Evolutionary conservation across 257 asterid genomes (phyloP), one percentile per base, ranked within the genome.

Genomic region (Forsythia suspensa): DNA sequence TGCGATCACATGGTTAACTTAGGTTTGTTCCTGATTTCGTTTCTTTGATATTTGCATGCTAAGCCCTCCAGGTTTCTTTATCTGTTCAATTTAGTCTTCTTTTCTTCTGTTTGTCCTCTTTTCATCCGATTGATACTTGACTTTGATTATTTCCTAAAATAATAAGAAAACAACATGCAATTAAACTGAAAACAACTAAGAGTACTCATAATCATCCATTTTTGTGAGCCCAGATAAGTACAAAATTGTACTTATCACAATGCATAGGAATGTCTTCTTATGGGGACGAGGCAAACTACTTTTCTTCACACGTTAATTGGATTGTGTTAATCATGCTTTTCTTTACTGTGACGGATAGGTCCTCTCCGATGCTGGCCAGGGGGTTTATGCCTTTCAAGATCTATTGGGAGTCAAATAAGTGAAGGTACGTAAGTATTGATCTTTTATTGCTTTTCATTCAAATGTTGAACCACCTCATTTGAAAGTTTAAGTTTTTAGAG

Each of bases 361-460:
- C 97, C 95, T 73, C 92, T 92, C 24, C 92, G 97, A 29, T 92
- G 95, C 82, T 92, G 97, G 97, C 95, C 97, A 2, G 94, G 97
- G 24, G 97, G 95, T 41, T 86, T 92, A 74, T 89, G 95, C 83
- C 97, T 92, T 79, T 92, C 95, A 10, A 83, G 97, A 87, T 92
- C 97, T 77, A 92, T 90, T 0, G 92, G 97, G 20, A 95, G 97
- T 91, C 83, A 90, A 91, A 83, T 95, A 91, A 91, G 91, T 91
- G 75, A 91, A 91, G 89, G 97, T 40, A 24, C 41, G 16, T 38
- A 69, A 36, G 57, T 41, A 15, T 46, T 63, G 3, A 5, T 37
- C 46, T 46, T 51, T 66, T 16, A 8, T 73, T 72, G 81, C 69
- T 44, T 39, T 15, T n/a, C 10, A 48, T 40, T 18, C 34, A 20